Base-by-base conservation (phyloP, 345 rosid genomes). In the Alliaria petiolata region DNA sequence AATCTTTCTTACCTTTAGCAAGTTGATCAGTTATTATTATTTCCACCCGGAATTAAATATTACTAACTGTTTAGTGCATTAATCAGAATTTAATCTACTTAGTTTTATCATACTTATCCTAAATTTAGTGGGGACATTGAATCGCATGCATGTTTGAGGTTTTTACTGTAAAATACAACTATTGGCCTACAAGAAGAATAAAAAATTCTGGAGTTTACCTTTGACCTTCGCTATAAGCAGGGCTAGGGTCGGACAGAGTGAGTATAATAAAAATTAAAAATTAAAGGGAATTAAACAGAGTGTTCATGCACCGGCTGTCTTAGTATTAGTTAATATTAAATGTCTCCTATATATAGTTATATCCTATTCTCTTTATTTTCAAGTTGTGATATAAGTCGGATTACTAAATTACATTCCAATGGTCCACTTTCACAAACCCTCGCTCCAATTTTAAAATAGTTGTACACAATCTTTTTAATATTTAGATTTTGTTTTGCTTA, bases 1-100 rank as follows among this genome's bases (percentile, higher is more conserved):
- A 44, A 47, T 28, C 17, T 45, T 8, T 19, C 36, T 65, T 14
- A 20, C 44, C 60, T 65, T 65, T 57, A 49, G 65, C 78, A 66
- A 74, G 28, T 74, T 74, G 78, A 57, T 74, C 54, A 66, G 36
- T 67, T 66, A 58, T 39, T 58, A 74, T 57, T 49, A 30, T 19
- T 57, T 40, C 67, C 61, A 66, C 62, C 30, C 5, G 45, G 26
- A 58, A 57, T 74, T 57, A 34, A 58, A 20, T 49, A 74, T 39
- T 47, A 58, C 4, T 31, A 65, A 66, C 61, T 30, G 30, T n/a
- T n/a, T n/a, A n/a, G n/a, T n/a, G n/a, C n/a, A 66, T 54, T 50
- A 66, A 66, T 66, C 31, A 58, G 34, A 47, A 47, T 30, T 73
- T 9, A 38, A 66, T 38, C 26, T 36, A 47, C 67, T n/a, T 49